Evolutionary conservation across 768 basidiomycete genomes (phyloP), one percentile per base, ranked within the genome.

Genomic region (Agrocybe chaxingu): DNA sequence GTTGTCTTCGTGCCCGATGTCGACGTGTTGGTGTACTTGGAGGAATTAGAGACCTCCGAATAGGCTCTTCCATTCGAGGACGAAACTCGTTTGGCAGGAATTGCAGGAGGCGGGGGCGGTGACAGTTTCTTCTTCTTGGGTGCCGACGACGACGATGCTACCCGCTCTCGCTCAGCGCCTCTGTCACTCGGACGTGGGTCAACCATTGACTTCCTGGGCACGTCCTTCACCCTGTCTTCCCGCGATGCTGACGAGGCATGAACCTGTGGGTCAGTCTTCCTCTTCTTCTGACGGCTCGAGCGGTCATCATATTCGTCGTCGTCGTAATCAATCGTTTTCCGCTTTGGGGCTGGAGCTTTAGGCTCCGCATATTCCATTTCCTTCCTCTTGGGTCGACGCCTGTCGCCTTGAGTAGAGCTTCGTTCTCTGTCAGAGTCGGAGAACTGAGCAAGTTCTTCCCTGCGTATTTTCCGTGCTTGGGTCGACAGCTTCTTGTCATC

Each of bases 91-190:
- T 29, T 62, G 38, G 36, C 45, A 24, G 24, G 45, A n/a, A 40
- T 54, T 3, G 24, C 24, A 24, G 24, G 24, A 24, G 61, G 49
- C 32, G 70, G 65, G 32, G 64, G 60, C 11, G 55, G 68, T 1
- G 65, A 51, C 13, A 74, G 72, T 48, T 74, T 72, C 58, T 68
- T 74, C 24, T 65, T 57, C 52, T 70, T 79, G n/a, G 59, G 58
- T 42, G 62, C 58, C n/a, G 62, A 42, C 16, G 67, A 42, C 5
- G 44, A 52, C 8, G 36, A 16, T 9, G 19, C 31, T 11, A 3
- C 24, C 24, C 24, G 24, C 24, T 24, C 24, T 24, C 1, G 24
- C 24, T 24, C 24, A 24, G 24, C 5, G 24, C 5, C 5, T 24
- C 24, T 24, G 24, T 24, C 24, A 5, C 24, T 24, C 24, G 24